Evolutionary conservation across 495 filamentous ascomycete genomes (phyloP), one percentile per base, ranked within the genome.

Genomic region (Penicillium chermesinum): DNA sequence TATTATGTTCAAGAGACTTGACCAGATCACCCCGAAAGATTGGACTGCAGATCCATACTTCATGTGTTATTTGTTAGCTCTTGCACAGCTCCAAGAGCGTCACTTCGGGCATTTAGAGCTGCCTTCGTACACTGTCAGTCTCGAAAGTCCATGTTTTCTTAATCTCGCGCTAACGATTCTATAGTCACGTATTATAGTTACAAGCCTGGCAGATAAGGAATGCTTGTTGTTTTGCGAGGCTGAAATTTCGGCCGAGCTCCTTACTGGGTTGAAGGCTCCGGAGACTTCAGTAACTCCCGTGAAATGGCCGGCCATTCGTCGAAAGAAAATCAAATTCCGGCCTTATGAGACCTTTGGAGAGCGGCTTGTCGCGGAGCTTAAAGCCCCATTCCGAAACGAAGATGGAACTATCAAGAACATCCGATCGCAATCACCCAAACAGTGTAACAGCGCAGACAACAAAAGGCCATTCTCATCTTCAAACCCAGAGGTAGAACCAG

Each of bases 31-130:
- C 12, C 59, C 53, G 21, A 21, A 38, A 13, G 25, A 63, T 20
- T 57, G 59, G 59, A 53, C 33, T 2, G 42, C 52, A 22, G 59
- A 59, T 41, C 56, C 56, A 2, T 57, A 63, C 37, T 57, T 63
- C 15, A 3, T 57, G 7, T 59, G 48, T 40, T 9, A 46, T 18
- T 51, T 63, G 30, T 25, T 63, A 40, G 37, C 59, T 30, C 41
- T 63, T 34, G 52, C 53, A 7, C 59, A 63, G 37, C 16, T 50
- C 14, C 48, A 63, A 43, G 45, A 59, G 42, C 44, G 34, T 18
- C 17, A 27, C 4, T 14, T 44, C 13, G 9, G 38, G 10, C 3
- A 13, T 0, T 4, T 20, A 45, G 22, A 49, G 12, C 49, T 14
- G 53, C 38, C 3, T 3, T 38, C 16, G 41, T 53, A 58, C 30